Evolutionary conservation across 306 rosid genomes (phyloP), one percentile per base, ranked within the genome.

Genomic region (Trifolium pratense): DNA sequence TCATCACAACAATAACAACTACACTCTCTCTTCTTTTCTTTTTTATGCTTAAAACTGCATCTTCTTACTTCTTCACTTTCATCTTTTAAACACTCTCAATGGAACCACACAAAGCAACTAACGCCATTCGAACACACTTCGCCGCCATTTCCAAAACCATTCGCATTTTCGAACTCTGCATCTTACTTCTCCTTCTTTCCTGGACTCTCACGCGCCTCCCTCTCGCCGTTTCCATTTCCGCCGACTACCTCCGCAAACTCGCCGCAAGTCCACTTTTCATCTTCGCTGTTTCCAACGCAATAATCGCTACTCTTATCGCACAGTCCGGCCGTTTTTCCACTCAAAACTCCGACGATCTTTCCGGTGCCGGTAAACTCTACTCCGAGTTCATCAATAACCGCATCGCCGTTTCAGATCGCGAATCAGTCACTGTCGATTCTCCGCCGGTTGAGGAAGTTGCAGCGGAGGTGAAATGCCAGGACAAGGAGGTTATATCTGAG

Each of bases 181-280:
- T 82, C 63, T 62, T 79, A 0, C 25, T 91, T 18, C 0, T 86
- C 10, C 15, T 81, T 18, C 75, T 89, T 59, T 80, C 87, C 0
- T 93, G 98, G 98, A 48, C 37, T 73, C 79, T 83, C 84, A 31
- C 88, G 42, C 89, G 89, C 57, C 83, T 93, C 39, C 97, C 98
- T 3, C 71, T 82, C 68, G 97, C 84, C 8, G 21, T 87, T 52
- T 55, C 62, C 18, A 49, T 80, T 76, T 90, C 89, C 78, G 79
- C 74, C 36, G 76, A 76, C 3, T 88, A 65, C 77, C 63, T 81
- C 76, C 77, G 74, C 25, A 74, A 23, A 23, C 58, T 89, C 73
- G 69, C 73, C 31, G 53, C 77, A 3, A 91, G 71, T 49, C 93
- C 96, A 6, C 89, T 85, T 83, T 87, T 89, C 82, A 90, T 90